phyloP scores from a whole-genome alignment of 805 yeast genomes.

The Kurtzmaniella fragi region DNA sequence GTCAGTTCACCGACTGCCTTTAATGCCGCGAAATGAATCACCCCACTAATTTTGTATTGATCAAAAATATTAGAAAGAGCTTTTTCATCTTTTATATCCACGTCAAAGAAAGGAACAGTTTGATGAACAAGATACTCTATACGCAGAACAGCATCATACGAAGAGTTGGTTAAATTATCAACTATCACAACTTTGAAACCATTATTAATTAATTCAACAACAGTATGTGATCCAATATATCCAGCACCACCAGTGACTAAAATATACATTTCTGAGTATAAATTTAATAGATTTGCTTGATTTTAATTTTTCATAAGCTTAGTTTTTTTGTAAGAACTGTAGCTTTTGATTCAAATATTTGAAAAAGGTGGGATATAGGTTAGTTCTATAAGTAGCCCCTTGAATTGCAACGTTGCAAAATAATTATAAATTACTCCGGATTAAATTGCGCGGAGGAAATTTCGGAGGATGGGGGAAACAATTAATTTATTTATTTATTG shows the following conservation, averaged over 20 bases:
- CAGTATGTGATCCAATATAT: constrained; percentile 81
- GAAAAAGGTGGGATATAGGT: neutral
- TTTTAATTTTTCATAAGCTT: too few relatives aligned
- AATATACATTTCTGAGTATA: constrained; percentile 28
- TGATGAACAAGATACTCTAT: constrained; percentile 49
- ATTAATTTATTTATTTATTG: too few relatives aligned
- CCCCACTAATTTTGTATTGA: constrained; percentile 48
- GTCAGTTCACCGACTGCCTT: constrained; percentile 82
- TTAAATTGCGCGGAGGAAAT: too few relatives aligned
- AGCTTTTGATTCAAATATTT: neutral
- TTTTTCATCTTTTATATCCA: constrained; percentile 50
- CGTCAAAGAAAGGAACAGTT: constrained; percentile 50
- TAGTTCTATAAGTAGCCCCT: neutral
- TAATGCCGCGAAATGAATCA: constrained; percentile 76
- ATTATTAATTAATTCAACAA: constrained; percentile 52
- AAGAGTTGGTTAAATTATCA: constrained; percentile 65
- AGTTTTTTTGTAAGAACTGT: too few relatives aligned
- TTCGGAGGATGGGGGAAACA: too few relatives aligned
- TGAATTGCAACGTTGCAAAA: neutral
- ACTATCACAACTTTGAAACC: constrained; percentile 70
- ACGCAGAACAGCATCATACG: constrained; percentile 60
- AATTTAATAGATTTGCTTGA: too few relatives aligned
- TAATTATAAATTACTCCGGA: neutral
- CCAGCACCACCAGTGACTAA: constrained; percentile 87
- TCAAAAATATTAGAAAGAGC: constrained; percentile 45